Evolutionary conservation across 371 early-diverging fungal genomes (phyloP), one percentile per base, ranked within the genome.

Genomic region (Mucor saturninus): DNA sequence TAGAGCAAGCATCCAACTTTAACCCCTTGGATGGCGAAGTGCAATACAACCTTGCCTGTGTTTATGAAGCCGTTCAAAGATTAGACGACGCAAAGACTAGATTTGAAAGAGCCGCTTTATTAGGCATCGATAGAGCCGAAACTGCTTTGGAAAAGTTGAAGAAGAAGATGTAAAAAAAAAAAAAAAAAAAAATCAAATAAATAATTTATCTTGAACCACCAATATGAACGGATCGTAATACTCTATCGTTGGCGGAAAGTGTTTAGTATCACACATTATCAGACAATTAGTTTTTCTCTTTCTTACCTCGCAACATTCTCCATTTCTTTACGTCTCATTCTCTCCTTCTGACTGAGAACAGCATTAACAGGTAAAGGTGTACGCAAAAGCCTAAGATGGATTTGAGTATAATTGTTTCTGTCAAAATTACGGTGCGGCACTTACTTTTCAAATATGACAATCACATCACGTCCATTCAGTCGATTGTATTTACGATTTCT

Each of bases 381-480:
- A 35, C 68, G 64, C 10, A 75, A 56, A 10, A 73, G 21, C 29
- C 74, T 73, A 61, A 4, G 21, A 21, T 21, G 21, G 21, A 1
- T 21, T 21, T 21, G 21, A 21, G 21, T 21, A 9, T 48, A 43
- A 61, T 2, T 26, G 26, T 35, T 4, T 54, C 7, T 26, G 31
- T 37, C 13, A 14, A 3, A 7, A 11, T 0, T 13, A 26, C 2
- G 7, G 26, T 2, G 21, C 5, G 28, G 2, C 0, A 63, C 86
- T 71, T 84, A 93, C 95, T 94, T 95, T 83, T 94, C 95, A 53
- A 95, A 78, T 54, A 95, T 66, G 26, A 75, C 73, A 14, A 86
- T 82, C 21, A 90, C 86, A 67, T 91, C 88, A 9, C 77, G 74
- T 0, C 85, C 69, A 67, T 85, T 78, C 28, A 94, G 72, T 50